Evolutionary conservation across 2,329 filamentous ascomycete genomes (phyloP).

Genomic region (Sphaerulina populicola): DNA sequence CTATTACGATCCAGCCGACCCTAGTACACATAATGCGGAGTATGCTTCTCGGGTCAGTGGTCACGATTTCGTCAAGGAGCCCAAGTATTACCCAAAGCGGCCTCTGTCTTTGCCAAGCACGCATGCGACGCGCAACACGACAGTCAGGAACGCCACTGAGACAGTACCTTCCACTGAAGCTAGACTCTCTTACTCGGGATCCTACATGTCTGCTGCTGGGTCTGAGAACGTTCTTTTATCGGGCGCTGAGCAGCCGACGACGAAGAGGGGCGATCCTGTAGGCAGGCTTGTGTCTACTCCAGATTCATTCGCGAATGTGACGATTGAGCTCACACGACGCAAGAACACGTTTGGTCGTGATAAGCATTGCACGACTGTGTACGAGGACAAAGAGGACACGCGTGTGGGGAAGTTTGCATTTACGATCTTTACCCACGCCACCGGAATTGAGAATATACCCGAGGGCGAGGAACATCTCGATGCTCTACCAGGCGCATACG

Average conservation of each 20-base stretch:
- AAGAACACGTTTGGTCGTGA: slow-evolving; percentile 72
- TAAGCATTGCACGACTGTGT: slow-evolving; percentile 58
- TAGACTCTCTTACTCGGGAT: not conserved
- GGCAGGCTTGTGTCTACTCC: slow-evolving; percentile 59
- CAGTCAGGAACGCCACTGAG: not conserved
- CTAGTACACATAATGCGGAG: slow-evolving; percentile 40
- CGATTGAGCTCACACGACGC: slow-evolving; percentile 57
- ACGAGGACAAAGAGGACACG: slow-evolving; percentile 54
- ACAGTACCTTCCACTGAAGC: not conserved
- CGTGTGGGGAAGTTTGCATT: slow-evolving; percentile 76
- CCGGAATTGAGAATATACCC: slow-evolving; percentile 53
- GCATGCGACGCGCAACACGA: not conserved
- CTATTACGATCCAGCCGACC: slow-evolving; percentile 39
- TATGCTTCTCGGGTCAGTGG: slow-evolving; percentile 42
- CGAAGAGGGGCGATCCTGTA: slow-evolving; percentile 4
- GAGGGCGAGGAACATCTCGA: slow-evolving; percentile 48
- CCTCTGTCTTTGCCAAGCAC: not conserved
- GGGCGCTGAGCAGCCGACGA: not conserved
- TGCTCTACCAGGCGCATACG: slow-evolving; percentile 48
- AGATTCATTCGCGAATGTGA: slow-evolving; percentile 58
- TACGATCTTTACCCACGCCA: slow-evolving; percentile 65
- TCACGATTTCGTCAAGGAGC: slow-evolving; percentile 34
- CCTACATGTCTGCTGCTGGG: not conserved
- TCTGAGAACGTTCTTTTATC: not conserved
- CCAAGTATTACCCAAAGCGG: slow-evolving; percentile 16